Evolutionary conservation across 495 filamentous ascomycete species (phyloP).

Genomic region (Penicillium silybi): DNA sequence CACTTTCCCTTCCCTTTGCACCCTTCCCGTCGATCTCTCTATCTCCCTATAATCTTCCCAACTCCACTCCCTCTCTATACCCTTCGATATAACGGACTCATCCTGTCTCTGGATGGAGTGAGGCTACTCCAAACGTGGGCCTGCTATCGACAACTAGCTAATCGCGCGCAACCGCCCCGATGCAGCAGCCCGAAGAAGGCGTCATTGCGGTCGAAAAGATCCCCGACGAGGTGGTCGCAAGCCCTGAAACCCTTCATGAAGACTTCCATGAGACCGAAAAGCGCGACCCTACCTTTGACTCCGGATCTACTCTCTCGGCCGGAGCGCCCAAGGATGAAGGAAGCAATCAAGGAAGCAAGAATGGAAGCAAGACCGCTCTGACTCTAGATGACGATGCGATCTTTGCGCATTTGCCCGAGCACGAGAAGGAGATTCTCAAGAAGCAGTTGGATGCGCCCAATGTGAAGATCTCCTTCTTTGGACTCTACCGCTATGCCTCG

Average conservation of each 20-base stretch:
- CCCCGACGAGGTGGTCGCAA: slow-evolving; percentile 7
- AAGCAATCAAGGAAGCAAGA: neutral
- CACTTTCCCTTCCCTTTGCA: neutral
- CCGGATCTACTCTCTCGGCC: slow-evolving; percentile 23
- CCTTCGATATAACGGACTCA: neutral
- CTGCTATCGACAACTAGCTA: slow-evolving; percentile 1
- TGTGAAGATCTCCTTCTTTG: slow-evolving; percentile 60
- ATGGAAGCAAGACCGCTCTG: slow-evolving; percentile 13
- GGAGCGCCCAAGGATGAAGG: slow-evolving; percentile 14
- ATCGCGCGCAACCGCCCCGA: slow-evolving; percentile 1
- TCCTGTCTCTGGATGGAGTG: slow-evolving; percentile 5
- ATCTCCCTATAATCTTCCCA: neutral
- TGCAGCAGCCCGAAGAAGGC: slow-evolving; percentile 25
- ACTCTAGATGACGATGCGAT: slow-evolving; percentile 30
- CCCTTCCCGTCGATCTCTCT: neutral
- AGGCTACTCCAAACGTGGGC: slow-evolving; percentile 5
- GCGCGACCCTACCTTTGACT: slow-evolving; percentile 17
- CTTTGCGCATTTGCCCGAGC: slow-evolving; percentile 34
- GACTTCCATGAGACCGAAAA: neutral
- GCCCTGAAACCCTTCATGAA: neutral
- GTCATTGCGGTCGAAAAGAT: slow-evolving; percentile 15
- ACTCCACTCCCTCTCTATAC: neutral
- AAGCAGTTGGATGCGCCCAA: slow-evolving; percentile 66
- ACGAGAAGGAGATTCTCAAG: slow-evolving; percentile 65
- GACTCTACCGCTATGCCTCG: slow-evolving; percentile 77